Evolutionary conservation across 495 filamentous ascomycete species (phyloP), one percentile per base, ranked within the genome.

Genomic region (Daldinia decipiens): DNA sequence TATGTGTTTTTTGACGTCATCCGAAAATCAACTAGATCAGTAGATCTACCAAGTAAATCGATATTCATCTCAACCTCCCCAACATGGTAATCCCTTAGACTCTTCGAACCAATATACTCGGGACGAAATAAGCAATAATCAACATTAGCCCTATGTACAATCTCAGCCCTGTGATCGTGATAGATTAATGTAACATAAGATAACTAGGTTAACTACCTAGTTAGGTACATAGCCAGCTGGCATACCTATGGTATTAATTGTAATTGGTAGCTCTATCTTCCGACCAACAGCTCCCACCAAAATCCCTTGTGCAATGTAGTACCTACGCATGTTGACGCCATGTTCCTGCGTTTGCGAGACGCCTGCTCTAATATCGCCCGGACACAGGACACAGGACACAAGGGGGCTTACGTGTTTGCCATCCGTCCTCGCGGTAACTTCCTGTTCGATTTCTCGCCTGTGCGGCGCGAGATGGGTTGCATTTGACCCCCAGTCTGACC

Each of bases 401-500:
- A 8, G 51, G 45, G 53, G 32, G 68, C 68, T 63, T 53, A 67
- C 59, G 59, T 54, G 63, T 62, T 21, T 19, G 12, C 51, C 53
- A 32, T 55, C 54, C 59, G 39, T 43, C 15, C n/a, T 38, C 56
- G 29, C 53, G 51, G 52, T 62, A 57, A n/a, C 24, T 60, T 47
- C 26, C 55, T 67, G 31, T 34, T 13, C 45, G 24, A 3, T 13
- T 24, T 40, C 5, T 59, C 12, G 34, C 38, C 45, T 62, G 17
- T 19, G 34, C 45, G 43, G 27, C 45, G 45, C 29, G 1, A 12
- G 45, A 26, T 1, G 15, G 57, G 63, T 71, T 59, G 43, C 63
- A 67, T 67, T 59, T 27, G 26, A 72, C 69, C 69, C 68, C 69
- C 59, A 67, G 57, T 47, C 19, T 54, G 50, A 56, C 17, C 53